phyloP scores from a whole-genome alignment of 129 eudicot genomes.

The Heracleum sosnowskyi region DNA sequence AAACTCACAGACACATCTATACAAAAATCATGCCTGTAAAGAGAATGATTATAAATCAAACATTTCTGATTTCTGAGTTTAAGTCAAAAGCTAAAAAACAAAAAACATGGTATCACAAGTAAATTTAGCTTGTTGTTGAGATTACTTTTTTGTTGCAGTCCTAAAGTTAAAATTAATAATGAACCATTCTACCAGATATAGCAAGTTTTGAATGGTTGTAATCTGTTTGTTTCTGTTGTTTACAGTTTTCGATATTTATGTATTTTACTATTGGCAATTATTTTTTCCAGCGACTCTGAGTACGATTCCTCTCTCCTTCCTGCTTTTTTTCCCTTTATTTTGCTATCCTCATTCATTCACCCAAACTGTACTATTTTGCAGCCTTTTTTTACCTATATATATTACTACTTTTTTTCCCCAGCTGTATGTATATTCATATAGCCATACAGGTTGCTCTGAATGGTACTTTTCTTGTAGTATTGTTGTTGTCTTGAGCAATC shows the following conservation, averaged over 20 bases:
- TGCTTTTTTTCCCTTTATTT: not conserved
- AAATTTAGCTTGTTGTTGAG: not conserved
- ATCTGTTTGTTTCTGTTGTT: not conserved
- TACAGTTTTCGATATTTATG: not conserved
- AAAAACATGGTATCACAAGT: not conserved
- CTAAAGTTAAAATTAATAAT: not conserved
- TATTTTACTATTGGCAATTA: not conserved
- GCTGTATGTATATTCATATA: not conserved
- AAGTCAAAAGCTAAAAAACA: not conserved
- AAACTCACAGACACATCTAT: not conserved
- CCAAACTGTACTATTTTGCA: not conserved
- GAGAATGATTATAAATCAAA: constrained; percentile 1
- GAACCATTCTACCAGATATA: not conserved
- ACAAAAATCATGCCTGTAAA: not conserved
- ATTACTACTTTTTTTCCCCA: no score
- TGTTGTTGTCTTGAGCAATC: not conserved
- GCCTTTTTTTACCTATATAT: constrained; percentile 1
- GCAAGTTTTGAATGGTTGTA: not conserved
- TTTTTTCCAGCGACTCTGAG: not conserved
- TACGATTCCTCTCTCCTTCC: not conserved
- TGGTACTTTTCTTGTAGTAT: not conserved
- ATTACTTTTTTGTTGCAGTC: constrained; percentile 1
- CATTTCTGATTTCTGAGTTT: not conserved
- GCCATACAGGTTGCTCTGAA: not conserved
- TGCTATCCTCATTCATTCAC: constrained; percentile 7